Evolutionary conservation across 805 yeast species (phyloP), one percentile per base, ranked within the genome.

Genomic region (Yamadazyma takamatsuzukensis): DNA sequence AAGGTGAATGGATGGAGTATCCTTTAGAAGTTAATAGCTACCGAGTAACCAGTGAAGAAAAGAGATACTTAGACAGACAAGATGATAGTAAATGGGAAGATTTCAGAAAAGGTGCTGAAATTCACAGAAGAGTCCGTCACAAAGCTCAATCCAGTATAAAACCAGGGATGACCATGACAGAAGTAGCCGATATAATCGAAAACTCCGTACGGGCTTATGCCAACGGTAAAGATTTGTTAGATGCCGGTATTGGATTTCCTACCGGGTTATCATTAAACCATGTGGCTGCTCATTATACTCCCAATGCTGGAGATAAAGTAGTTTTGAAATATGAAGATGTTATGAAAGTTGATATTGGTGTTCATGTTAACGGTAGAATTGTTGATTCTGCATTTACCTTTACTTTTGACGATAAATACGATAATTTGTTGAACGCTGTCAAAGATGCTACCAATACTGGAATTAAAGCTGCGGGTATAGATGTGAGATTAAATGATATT

Each of bases 241-340:
- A 56, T 33, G 93, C 87, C 12, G 99, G 99, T 24, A 78, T 89
- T 49, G 99, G 97, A 5, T 93, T 93, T 72, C 99, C 99, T 31
- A 88, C 97, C n/a, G 99, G 99, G 38, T 73, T 93, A 24, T 86
- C 96, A 1, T 60, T 90, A 43, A 93, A 93, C 61, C 84, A 88
- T 53, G 81, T 87, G 53, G 99, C 99, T 16, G 98, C 98, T 0
- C 99, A 93, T 57, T 93, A 88, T 61, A 90, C 97, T 0, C 98
- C 98, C 10, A 93, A 93, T 62, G 82, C 90, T 4, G 96, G 96
- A 9, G 98, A 93, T 57, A 86, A 78, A 49, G 74, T 85, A 5
- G 83, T 83, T 2, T 66, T 93, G 45, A 68, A 73, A 40, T 77
- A 87, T 49, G 95, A 86, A 40, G 98, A 93, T 58, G 96, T 93